Base-by-base conservation (phyloP, 352 stramenopile species). In the Phytophthora citricola region DNA sequence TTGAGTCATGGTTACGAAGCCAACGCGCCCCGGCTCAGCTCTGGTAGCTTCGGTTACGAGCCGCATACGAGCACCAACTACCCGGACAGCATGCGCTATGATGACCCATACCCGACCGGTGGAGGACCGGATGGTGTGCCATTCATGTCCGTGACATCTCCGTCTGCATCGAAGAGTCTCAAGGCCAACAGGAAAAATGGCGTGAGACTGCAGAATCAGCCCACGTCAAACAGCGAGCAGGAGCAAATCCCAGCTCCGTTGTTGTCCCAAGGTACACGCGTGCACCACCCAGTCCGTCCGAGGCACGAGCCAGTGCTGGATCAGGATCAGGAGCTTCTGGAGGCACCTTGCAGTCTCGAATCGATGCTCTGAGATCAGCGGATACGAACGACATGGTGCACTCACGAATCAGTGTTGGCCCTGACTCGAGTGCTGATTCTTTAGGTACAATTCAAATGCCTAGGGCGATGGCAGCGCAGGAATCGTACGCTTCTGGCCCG, bases 331-430 rank as follows among this genome's bases (percentile, higher is more conserved):
- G 31, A 47, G 24, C 44, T 11, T 76, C 57, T 6, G 48, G 58
- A 15, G 56, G 29, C 11, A 90, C 83, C 27, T 69, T 92, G 36
- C 81, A 83, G 20, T 74, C 86, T 45, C 78, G 81, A 15, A 92
- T 92, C 39, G 78, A 90, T 32, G 83, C 79, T 9, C 62, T 92
- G 27, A 67, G 83, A 12, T 67, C 50, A 12, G 79, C 87, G 40
- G 75, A 79, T 26, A 67, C 59, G 3, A 69, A 78, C 12, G 69
- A 81, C 31, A 85, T 87, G 55, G 71, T 81, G 36, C 71, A 85
- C 63, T 79, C 71, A 4, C 76, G 79, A n/a, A 79, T 85, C 31
- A 89, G 79, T 50, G 49, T 75, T 8, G 63, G 61, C 2, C 44
- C 26, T 0, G 58, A 64, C n/a, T 60, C 52, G 17, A 41, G 31